Percentiles rank a stretch among this genome's conserved stretches.
phyloP scores from a whole-genome alignment of 2,329 filamentous ascomycete genomes.

The Sporothrix inflata region DNA sequence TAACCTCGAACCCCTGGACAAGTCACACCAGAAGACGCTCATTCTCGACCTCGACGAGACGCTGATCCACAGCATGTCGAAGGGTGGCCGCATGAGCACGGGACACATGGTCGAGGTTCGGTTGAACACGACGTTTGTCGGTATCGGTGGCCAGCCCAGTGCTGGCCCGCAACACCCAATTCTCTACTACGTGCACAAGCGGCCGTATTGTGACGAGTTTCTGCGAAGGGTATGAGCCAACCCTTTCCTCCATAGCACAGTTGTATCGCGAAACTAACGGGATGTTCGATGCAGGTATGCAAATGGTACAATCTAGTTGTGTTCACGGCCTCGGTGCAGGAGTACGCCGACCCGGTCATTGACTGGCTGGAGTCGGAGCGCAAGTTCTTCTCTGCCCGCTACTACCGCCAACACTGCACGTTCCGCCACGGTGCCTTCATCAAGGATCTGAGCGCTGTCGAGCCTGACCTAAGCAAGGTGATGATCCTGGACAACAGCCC shows the following conservation, averaged over 20 bases:
- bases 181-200: conserved; percentile 97
- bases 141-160: conserved; percentile 65
- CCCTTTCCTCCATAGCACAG: background rate
- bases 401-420: conserved; percentile 97
- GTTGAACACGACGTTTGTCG: conserved; percentile 72
- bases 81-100: conserved; percentile 91
- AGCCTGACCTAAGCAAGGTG: conserved; percentile 95
- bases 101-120: conserved; percentile 99
- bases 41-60: conserved; percentile 97
- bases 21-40: conserved; percentile 81
- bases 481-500: conserved; percentile 99
- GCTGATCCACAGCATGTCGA: conserved; percentile 96
- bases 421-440: conserved; percentile 95
- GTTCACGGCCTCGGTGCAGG: conserved; percentile 96
- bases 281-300: conserved; percentile 61
- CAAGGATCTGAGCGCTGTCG: conserved; percentile 93
- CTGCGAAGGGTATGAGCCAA: conserved; percentile 68
- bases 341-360: conserved; percentile 98
- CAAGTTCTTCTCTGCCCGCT: conserved; percentile 92
- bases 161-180: conserved; percentile 91
- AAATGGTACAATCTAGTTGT: conserved; percentile 98
- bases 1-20: conserved; percentile 55
- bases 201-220: conserved; percentile 96
- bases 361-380: conserved; percentile 97
- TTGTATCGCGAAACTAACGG: background rate